Evolutionary conservation across 257 asterid genomes (phyloP), one percentile per base, ranked within the genome.

Genomic region (Gynochthodes officinalis): DNA sequence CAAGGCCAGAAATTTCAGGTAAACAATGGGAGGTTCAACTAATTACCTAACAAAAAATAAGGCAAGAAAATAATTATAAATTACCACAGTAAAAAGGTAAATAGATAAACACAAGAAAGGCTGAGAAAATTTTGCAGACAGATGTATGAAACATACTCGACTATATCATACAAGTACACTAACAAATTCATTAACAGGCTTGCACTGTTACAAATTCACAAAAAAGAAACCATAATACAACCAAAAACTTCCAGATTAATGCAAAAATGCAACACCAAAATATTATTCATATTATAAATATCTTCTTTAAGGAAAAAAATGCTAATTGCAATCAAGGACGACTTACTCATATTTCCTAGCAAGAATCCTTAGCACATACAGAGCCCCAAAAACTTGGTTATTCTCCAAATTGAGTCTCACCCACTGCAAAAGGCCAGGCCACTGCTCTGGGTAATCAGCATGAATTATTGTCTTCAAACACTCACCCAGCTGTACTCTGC

Each of bases 291-390:
- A 48, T 11, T 69, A 19, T 3, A 40, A 27, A 52, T 35, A n/a
- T n/a, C n/a, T n/a, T n/a, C n/a, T n/a, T n/a, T n/a, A n/a, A n/a
- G 7, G 52, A 69, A n/a, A 57, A 12, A 25, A 9, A 52, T 6
- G 12, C 16, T 12, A n/a, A 49, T 19, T 10, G n/a, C 30, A 33
- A 68, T 5, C 53, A 14, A 3, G 43, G 68, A 89, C 98, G 68
- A 89, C 98, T 86, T 79, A 95, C 99, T 95, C 99, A 55, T 92
- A 95, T 90, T 92, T 92, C 77, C 99, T 87, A 42, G 98, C 84
- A 75, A 95, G 93, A 76, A 92, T 88, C 82, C 98, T 85, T 65
- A 90, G 91, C 58, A 95, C 98, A 78, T 86, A 95, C 46, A 95
- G 80, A 72, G 98, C 92, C 67, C 99, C 93, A 86, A 85, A 90